A percentile compares a stretch with the other conserved stretches of the same genome.
These are phyloP conservation scores for Chaetomiaceae sp. DNA, from an alignment of 2,329 filamentous ascomycete genomes.

Conservation along the genomic window DNA sequence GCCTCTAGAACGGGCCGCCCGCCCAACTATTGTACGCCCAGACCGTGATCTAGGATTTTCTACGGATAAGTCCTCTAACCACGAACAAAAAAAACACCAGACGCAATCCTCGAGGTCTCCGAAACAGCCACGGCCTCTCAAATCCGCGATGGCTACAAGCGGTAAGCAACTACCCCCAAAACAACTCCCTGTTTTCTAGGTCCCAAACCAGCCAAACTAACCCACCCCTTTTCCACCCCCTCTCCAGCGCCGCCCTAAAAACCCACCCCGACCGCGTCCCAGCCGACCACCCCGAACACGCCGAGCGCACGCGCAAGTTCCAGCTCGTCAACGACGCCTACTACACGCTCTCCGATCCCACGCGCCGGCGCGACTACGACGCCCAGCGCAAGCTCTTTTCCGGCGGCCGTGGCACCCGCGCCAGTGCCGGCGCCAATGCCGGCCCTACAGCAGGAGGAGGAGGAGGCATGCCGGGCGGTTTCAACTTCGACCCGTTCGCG, in stretches of 20 bases:
- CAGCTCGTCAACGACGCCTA: slow-evolving; percentile 44
- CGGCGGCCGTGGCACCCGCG: slow-evolving; percentile 28
- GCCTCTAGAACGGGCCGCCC: slow-evolving; percentile 36
- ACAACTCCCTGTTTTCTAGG: neutral
- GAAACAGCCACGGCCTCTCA: slow-evolving; percentile 74
- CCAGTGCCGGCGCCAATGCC: slow-evolving; percentile 32
- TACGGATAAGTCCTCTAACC: no score
- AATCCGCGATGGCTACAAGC: slow-evolving; percentile 92
- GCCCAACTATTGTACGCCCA: slow-evolving; percentile 53
- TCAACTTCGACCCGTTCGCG: slow-evolving; percentile 39
- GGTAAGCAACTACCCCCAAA: no score
- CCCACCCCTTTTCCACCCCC: neutral
- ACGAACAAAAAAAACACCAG: slow-evolving; percentile 38
- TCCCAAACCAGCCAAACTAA: slow-evolving; percentile 17
- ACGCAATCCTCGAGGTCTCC: slow-evolving; percentile 67
- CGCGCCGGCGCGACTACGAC: slow-evolving; percentile 79
- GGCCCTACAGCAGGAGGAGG: neutral
- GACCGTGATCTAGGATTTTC: no score
- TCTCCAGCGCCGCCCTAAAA: slow-evolving; percentile 73
- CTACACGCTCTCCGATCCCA: slow-evolving; percentile 66
- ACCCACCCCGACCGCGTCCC: slow-evolving; percentile 91
- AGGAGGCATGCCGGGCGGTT: slow-evolving; percentile 36
- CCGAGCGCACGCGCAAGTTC: slow-evolving; percentile 64
- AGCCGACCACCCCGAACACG: slow-evolving; percentile 74
- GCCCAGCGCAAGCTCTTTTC: slow-evolving; percentile 56